Evolutionary conservation across 352 stramenopile genomes (phyloP), one percentile per base, ranked within the genome.

Genomic region (Pythium aristosporum): DNA sequence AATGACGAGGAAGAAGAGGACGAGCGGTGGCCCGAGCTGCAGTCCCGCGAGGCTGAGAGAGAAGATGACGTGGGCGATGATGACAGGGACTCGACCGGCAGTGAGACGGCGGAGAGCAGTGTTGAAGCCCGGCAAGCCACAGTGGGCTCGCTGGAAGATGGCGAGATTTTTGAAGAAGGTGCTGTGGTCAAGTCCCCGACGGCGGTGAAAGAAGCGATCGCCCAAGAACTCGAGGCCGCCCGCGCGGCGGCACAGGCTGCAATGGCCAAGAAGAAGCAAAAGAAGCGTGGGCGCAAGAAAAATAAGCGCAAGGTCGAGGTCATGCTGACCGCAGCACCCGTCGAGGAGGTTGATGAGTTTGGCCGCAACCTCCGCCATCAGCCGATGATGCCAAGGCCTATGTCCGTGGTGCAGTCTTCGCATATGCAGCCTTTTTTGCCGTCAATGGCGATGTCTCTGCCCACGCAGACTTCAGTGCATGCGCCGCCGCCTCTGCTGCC

Each of bases 221-320:
- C 64, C 9, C 53, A 70, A 20, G 65, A 82, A 13, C 72, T 67
- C 1, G 61, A 67, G 8, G 54, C 67, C n/a, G 53, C 49, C 5
- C 60, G 65, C 11, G 44, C 30, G 5, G 57, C 50, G 1, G 32
- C 12, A 39, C 8, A 39, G 5, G 23, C 47, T 15, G 21, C 47
- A 53, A 37, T 34, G 16, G 11, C 50, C 11, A 70, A 73, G 23
- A 89, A 88, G 57, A 88, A 88, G 64, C 77, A 81, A 32, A 92
- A 92, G 63, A 91, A 91, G 47, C 81, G 82, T 2, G 80, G 83
- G 7, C 88, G 88, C 55, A 94, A 92, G 64, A 89, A 88, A 51
- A 63, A 68, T 1, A 93, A 93, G 57, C 80, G 85, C 18, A 91
- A 93, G 53, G 53, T 83, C 15, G 84, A 88, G 1, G 65, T 68